Evolutionary conservation across 768 basidiomycete genomes (phyloP).

Genomic region (Lactarius tabidus): DNA sequence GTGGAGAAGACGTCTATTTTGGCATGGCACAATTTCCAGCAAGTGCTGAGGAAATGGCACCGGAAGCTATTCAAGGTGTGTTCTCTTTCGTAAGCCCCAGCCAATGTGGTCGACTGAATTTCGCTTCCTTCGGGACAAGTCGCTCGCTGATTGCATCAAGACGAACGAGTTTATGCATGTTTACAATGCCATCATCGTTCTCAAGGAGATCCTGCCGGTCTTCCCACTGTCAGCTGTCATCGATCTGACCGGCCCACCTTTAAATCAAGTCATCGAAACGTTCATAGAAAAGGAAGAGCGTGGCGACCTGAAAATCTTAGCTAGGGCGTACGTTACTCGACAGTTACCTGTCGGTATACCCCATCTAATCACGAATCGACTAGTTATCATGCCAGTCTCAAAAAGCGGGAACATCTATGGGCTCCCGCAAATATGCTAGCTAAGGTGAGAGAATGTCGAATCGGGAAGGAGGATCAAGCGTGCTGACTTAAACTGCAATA

Average conservation of each 20-base stretch:
- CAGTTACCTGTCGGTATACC: background rate
- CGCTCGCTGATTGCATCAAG: conserved; percentile 74
- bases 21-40: conserved; percentile 65
- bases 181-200: conserved; percentile 91
- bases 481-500: background rate
- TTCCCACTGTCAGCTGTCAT: conserved; percentile 71
- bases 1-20: conserved; percentile 52
- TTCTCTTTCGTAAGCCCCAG: background rate
- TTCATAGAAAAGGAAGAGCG: conserved; percentile 75
- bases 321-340: conserved; percentile 54
- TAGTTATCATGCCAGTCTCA: conserved; percentile 71
- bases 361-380: conserved; percentile 15
- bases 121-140: conserved; percentile 41
- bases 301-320: conserved; percentile 79
- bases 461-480: background rate
- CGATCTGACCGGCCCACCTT: conserved; percentile 47
- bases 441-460: conserved; percentile 33
- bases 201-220: conserved; percentile 85
- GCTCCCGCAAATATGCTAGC: conserved; percentile 31
- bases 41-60: conserved; percentile 81
- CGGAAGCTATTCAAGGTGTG: conserved; percentile 65
- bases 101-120: background rate
- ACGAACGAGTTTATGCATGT: conserved; percentile 96
- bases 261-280: conserved; percentile 59
- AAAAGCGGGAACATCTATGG: conserved; percentile 67